phyloP scores from a whole-genome alignment of 148 eudicot genomes.

The Tetragonia tetragonoides region DNA sequence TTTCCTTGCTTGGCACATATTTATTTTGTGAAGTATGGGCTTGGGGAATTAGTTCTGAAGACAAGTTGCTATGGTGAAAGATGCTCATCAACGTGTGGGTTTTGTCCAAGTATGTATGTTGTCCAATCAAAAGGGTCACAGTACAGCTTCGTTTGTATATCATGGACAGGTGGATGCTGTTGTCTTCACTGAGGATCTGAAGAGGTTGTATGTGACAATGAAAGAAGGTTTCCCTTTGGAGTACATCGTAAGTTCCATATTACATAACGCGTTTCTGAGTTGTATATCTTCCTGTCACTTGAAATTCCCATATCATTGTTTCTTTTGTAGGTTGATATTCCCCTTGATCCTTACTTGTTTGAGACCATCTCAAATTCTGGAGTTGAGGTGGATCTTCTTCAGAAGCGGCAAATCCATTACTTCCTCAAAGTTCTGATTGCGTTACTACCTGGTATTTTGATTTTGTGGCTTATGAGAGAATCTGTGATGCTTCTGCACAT shows the following conservation, averaged over 20 bases:
- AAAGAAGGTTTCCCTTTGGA: constrained; percentile 94
- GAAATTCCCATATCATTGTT: constrained; percentile 6
- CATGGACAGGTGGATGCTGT: constrained; percentile 81
- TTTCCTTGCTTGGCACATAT: neutral
- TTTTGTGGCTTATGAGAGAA: constrained; percentile 85
- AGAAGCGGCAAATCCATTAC: constrained; percentile 74
- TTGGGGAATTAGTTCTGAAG: neutral
- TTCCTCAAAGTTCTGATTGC: constrained; percentile 68
- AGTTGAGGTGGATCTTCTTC: constrained; percentile 94
- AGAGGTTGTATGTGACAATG: constrained; percentile 83
- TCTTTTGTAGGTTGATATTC: constrained; percentile 74
- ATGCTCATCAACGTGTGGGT: neutral
- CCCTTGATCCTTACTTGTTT: constrained; percentile 90
- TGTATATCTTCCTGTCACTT: constrained; percentile 18
- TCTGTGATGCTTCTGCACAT: constrained; percentile 67
- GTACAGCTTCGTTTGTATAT: neutral
- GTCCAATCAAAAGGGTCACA: neutral
- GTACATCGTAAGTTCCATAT: constrained; percentile 58
- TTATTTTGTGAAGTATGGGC: neutral
- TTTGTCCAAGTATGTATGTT: constrained; percentile 1
- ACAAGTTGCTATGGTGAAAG: neutral
- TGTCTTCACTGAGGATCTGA: constrained; percentile 91
- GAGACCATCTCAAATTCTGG: constrained; percentile 77
- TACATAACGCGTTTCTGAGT: constrained; percentile 9
- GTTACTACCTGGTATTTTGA: constrained; percentile 71